Evolutionary conservation across 2,329 filamentous ascomycete genomes (phyloP).

Genomic region (Aschersonia sp.): DNA sequence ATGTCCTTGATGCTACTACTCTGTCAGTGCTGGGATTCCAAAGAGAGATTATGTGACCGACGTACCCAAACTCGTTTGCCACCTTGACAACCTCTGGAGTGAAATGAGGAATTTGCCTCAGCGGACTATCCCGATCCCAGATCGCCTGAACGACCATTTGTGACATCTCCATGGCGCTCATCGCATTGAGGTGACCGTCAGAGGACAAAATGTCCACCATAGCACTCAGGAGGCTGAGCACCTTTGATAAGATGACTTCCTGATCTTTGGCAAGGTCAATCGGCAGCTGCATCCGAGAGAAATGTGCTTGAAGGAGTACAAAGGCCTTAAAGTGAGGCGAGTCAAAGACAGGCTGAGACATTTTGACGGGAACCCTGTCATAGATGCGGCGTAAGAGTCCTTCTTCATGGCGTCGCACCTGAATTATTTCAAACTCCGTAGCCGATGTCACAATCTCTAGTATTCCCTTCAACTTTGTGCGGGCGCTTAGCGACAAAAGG

Average conservation of each 20-base stretch:
- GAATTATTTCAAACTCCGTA: constrained; percentile 89
- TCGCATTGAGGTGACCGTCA: constrained; percentile 90
- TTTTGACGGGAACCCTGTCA: constrained; percentile 88
- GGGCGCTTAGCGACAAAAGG: constrained; percentile 72
- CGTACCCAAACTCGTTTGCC: constrained; percentile 63
- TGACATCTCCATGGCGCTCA: constrained; percentile 97
- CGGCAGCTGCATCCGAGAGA: constrained; percentile 90
- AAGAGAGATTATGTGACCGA: neutral
- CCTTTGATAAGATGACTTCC: constrained; percentile 70
- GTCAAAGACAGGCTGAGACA: constrained; percentile 72
- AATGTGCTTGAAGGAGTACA: constrained; percentile 92
- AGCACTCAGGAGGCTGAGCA: constrained; percentile 77
- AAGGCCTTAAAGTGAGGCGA: constrained; percentile 98
- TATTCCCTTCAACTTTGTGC: constrained; percentile 92
- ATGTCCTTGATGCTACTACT: constrained; percentile 66
- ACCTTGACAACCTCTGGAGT: constrained; percentile 68
- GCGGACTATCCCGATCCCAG: constrained; percentile 94
- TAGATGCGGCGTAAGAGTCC: constrained; percentile 81
- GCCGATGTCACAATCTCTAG: constrained; percentile 95
- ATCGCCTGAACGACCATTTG: constrained; percentile 98
- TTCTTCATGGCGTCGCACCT: constrained; percentile 87
- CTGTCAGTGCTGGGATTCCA: constrained; percentile 14
- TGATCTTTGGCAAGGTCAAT: constrained; percentile 95
- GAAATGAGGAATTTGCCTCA: constrained; percentile 97
- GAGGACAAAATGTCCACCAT: constrained; percentile 92